These are phyloP conservation scores for Myxozyma neotropica DNA, from an alignment of 805 yeast genomes.

Conservation along the genomic window DNA sequence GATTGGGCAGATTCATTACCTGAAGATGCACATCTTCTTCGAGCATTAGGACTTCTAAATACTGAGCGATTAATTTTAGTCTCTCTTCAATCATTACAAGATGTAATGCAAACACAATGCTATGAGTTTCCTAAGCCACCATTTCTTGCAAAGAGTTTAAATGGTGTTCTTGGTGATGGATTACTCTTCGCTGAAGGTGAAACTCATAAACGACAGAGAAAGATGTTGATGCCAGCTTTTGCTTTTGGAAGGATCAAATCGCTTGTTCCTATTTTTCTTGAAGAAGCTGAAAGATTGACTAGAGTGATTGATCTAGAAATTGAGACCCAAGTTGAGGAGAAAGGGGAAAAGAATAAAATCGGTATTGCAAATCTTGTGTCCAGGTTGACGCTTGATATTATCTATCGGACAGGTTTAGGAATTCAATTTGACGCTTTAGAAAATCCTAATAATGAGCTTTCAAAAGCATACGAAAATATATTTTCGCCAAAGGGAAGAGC, in stretches of 20 bases:
- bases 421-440: conserved; percentile 24
- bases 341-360: background rate
- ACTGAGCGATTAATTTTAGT: conserved; percentile 19
- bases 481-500: conserved; percentile 9
- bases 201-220: conserved; percentile 25
- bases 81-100: conserved; percentile 14
- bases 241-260: conserved; percentile 14
- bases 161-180: conserved; percentile 27
- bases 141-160: conserved; percentile 4
- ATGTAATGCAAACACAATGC: conserved; percentile 22
- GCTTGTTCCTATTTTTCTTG: conserved; percentile 23
- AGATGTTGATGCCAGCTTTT: conserved; percentile 29
- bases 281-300: conserved; percentile 16
- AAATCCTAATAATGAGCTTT: conserved; percentile 25
- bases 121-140: conserved; percentile 29
- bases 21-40: conserved; percentile 11
- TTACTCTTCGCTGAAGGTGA: conserved; percentile 31
- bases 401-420: conserved; percentile 26
- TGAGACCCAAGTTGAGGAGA: background rate
- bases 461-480: conserved; percentile 12
- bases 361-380: conserved; percentile 9
- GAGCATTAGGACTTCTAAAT: conserved; percentile 10
- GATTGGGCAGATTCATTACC: conserved; percentile 13
- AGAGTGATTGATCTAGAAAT: background rate
- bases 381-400: conserved; percentile 27